Evolutionary conservation across 441 rosid species (phyloP).

Genomic region (Eruca vesicaria): DNA sequence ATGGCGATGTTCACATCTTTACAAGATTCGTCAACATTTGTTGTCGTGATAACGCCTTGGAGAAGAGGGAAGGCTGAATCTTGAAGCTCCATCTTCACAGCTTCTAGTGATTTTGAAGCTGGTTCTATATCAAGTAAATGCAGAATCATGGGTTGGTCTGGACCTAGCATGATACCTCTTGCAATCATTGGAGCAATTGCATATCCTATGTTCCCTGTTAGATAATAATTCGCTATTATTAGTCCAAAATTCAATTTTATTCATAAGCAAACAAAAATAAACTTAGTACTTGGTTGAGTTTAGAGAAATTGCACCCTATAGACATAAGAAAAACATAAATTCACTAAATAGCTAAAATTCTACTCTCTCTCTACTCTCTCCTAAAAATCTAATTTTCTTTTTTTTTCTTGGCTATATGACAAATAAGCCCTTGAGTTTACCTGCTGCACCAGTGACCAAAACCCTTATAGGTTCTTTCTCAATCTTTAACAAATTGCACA

Average conservation of each 20-base stretch:
- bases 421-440: too few species aligned
- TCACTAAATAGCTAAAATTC: too few species aligned
- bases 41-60: conserved; percentile 57
- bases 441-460: conserved; percentile 47
- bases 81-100: conserved; percentile 73
- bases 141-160: conserved; percentile 74
- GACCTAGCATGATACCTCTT: conserved; percentile 74
- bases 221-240: neutral
- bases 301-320: too few species aligned
- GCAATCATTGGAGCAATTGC: conserved; percentile 89
- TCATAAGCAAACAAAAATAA: neutral
- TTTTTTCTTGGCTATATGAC: too few species aligned
- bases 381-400: too few species aligned
- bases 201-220: conserved; percentile 85
- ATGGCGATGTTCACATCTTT: conserved; percentile 51
- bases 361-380: too few species aligned
- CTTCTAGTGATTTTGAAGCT: conserved; percentile 62
- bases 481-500: conserved; percentile 49
- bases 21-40: conserved; percentile 60
- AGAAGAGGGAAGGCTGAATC: conserved; percentile 90
- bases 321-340: too few species aligned
- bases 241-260: neutral
- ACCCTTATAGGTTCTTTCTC: conserved; percentile 66
- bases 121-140: conserved; percentile 82
- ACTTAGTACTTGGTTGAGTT: neutral